Percentiles rank a stretch among this genome's conserved stretches.
These are phyloP conservation scores for Chaetomium sp. DNA, from an alignment of 2,329 filamentous ascomycete species.

Conservation along the genomic window DNA sequence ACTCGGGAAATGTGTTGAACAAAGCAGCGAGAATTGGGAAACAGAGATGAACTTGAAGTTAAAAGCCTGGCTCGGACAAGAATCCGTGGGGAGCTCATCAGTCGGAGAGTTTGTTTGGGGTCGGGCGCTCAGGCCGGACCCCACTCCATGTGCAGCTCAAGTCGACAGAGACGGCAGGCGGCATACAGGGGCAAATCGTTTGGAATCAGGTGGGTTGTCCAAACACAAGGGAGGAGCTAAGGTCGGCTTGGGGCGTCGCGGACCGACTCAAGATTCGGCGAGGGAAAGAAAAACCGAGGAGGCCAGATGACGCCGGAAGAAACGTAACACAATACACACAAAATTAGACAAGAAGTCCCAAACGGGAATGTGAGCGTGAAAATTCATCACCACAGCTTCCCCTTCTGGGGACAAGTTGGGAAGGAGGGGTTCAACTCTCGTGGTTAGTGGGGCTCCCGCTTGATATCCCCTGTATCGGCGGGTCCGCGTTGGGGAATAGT, in stretches of 20 bases:
- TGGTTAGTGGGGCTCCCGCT: not conserved
- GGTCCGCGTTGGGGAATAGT: not conserved
- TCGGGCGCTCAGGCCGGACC: not conserved
- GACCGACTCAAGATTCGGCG: not conserved
- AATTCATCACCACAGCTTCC: conserved; percentile 10
- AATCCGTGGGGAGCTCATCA: conserved; percentile 6
- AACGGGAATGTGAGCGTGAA: conserved; percentile 7
- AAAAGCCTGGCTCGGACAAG: conserved; percentile 13
- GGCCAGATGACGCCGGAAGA: not conserved
- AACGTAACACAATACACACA: not conserved
- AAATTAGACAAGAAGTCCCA: not conserved
- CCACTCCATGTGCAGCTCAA: conserved; percentile 8
- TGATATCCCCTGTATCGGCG: not conserved
- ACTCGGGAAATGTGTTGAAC: not conserved
- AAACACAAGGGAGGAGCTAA: not conserved
- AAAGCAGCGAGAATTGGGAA: not conserved
- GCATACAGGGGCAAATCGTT: not conserved
- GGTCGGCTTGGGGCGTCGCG: not conserved
- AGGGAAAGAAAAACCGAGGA: not conserved
- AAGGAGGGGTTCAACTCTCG: not conserved
- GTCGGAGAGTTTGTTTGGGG: not conserved
- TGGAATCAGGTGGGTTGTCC: not conserved
- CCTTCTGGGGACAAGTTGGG: conserved; percentile 8
- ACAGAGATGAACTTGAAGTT: not conserved
- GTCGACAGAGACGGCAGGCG: conserved; percentile 5